phyloP scores from a whole-genome alignment of 2,329 filamentous ascomycete genomes.

The Zymoseptoria pseudotritici region DNA sequence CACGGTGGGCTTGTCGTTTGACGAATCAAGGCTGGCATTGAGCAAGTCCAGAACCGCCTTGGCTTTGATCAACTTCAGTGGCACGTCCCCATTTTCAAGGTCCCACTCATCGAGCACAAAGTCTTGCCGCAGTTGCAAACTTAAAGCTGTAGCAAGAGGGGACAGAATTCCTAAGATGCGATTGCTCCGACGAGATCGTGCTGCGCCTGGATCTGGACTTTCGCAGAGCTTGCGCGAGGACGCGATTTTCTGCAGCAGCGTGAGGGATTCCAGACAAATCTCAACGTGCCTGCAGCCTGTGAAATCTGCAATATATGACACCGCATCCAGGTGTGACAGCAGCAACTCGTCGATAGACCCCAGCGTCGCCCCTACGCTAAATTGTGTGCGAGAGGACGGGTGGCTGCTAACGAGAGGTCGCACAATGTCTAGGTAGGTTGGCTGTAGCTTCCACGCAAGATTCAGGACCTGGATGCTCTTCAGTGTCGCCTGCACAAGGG shows the following conservation, averaged over 20 bases:
- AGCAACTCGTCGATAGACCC: constrained; percentile 90
- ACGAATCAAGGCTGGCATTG: constrained; percentile 67
- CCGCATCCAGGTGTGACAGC: constrained; percentile 67
- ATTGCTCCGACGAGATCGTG: constrained; percentile 29
- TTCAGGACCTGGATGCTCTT: constrained; percentile 78
- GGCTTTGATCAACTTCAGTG: constrained; percentile 73
- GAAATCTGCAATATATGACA: constrained; percentile 79
- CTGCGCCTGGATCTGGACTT: constrained; percentile 55
- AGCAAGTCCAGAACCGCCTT: constrained; percentile 75
- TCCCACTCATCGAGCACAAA: constrained; percentile 79
- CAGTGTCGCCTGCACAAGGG: constrained; percentile 70
- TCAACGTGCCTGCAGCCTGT: constrained; percentile 77
- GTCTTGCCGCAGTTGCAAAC: constrained; percentile 76
- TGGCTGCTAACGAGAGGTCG: constrained; percentile 67
- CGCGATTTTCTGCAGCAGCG: constrained; percentile 77
- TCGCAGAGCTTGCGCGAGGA: constrained; percentile 74
- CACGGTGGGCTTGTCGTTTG: constrained; percentile 71
- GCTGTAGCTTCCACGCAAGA: constrained; percentile 74
- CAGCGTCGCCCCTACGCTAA: constrained; percentile 67
- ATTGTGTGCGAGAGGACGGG: constrained; percentile 46
- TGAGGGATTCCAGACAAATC: constrained; percentile 71
- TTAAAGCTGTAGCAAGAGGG: constrained; percentile 50
- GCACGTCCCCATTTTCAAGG: constrained; percentile 60
- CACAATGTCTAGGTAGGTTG: constrained; percentile 86
- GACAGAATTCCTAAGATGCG: constrained; percentile 24